Evolutionary conservation across 2,329 filamentous ascomycete genomes (phyloP), one percentile per base, ranked within the genome.

Genomic region (Aspergillus sergii): DNA sequence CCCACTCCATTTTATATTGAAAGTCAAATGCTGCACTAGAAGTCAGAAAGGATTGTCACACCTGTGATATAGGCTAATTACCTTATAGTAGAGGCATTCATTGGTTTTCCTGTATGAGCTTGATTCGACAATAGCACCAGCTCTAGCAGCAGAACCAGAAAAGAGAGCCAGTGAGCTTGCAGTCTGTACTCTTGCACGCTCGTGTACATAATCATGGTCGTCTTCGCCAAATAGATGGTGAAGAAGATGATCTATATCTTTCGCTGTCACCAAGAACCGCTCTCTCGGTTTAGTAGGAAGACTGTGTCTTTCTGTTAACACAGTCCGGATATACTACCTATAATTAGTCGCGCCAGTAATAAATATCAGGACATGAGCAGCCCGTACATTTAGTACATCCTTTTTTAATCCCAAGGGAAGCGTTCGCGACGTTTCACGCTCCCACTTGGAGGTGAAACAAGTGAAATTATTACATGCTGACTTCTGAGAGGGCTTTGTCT

Each of bases 41-140:
- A 45, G 41, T 45, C 41, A 45, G 41, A 45, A 45, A 45, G 19
- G 21, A 45, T 45, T 4, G 41, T 45, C 41, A 45, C 41, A 1
- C 41, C 0, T 5, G 41, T 21, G 41, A 45, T 45, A 45, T 45
- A 45, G 19, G 4, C 41, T 45, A 45, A 45, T 21, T 45, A 48
- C 23, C 63, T 19, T 59, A 56, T 71, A 71, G 39, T 66, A 71
- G 23, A 71, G 61, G 39, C 48, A 69, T 43, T 69, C n/a, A 34
- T 53, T 53, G 10, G 4, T 32, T 10, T 32, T 34, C 12, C 16
- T 9, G 8, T 53, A 53, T 3, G 28, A 53, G 19, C 50, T 53
- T n/a, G 28, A 53, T 53, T 53, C 50, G 10, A 34, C 28, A 32
- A 53, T 34, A n/a, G 59, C 59, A 63, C 65, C 61, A 12, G 63